Percentiles rank a stretch among this genome's conserved stretches.
phyloP scores from a whole-genome alignment of 2,329 filamentous ascomycete genomes.

The Pyrenochaeta sp. region DNA sequence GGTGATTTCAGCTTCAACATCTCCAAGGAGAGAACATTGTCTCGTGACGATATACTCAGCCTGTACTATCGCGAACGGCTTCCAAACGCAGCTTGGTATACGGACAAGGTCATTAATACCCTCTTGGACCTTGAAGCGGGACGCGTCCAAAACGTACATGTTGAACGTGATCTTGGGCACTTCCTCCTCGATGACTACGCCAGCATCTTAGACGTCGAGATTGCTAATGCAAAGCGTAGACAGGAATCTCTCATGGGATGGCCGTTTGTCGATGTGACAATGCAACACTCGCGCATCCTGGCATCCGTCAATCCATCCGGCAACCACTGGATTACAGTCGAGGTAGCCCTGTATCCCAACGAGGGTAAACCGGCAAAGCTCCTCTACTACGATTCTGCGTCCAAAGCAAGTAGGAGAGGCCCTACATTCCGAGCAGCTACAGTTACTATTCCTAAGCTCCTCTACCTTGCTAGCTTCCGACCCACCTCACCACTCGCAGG shows the following conservation, averaged over 20 bases:
- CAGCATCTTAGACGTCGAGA: not conserved
- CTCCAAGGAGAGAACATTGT: no score
- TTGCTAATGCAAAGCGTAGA: not conserved
- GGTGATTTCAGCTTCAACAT: no score
- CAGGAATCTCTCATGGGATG: not conserved
- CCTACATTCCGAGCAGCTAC: no score
- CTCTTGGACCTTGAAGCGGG: not conserved
- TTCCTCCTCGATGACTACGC: not conserved
- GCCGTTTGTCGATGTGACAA: not conserved
- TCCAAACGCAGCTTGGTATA: not conserved
- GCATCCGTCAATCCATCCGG: not conserved
- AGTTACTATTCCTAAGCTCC: not conserved
- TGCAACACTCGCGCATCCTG: not conserved
- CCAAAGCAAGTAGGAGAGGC: not conserved
- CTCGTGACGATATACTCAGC: not conserved
- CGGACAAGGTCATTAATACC: not conserved
- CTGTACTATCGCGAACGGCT: not conserved
- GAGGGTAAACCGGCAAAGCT: not conserved
- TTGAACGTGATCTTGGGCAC: not conserved
- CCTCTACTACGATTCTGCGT: not conserved
- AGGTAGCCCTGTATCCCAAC: not conserved
- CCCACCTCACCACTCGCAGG: not conserved
- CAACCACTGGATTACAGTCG: not conserved
- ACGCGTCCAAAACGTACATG: not conserved
- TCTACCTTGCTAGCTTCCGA: not conserved